Base-by-base conservation (phyloP, 2,329 filamentous ascomycete genomes). In the Cyphellophora europaea region DNA sequence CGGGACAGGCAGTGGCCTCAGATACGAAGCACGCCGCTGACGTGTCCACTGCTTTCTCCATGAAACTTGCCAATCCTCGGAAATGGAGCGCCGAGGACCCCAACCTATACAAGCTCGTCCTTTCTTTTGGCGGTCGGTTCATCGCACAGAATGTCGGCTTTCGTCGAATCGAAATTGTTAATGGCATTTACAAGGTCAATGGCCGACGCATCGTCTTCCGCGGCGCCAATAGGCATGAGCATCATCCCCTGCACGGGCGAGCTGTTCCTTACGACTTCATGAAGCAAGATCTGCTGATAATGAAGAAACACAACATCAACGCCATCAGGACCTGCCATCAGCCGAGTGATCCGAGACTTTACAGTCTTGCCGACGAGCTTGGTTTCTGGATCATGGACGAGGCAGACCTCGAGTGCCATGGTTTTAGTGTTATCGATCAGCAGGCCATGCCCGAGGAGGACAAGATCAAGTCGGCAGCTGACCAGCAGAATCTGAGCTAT, bases 241-340 rank as follows among this genome's bases (percentile, higher is more conserved):
- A 85, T 47, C 78, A 84, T 47, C 76, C 77, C 0, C 57, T 59
- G 8, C 67, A 68, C 17, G 79, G 79, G 3, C 72, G 79, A 0
- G 67, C 77, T 1, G 75, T 82, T 0, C 76, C 77, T 0, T 54
- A 72, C 5, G 71, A 77, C 2, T 79, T 71, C 15, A 70, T 81
- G 49, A 68, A 69, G 42, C 55, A 63, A 11, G 79, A 84, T 44
- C 60, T 84, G 2, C 48, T 77, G 2, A 59, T 76, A 3, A 84
- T 84, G 78, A 84, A 84, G 54, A 62, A 58, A 5, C 70, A 81
- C 60, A 83, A 83, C 47, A 68, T 84, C 57, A 84, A 85, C 43
- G 74, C 79, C 1, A 64, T 85, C 4, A 74, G 80, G 0, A 78
- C 72, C 33, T 78, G 72, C 2, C 80, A 85, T 50, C 77, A 84